Evolutionary conservation across 192 early-diverging fungal species (phyloP).

Genomic region (Coemansia sp.): DNA sequence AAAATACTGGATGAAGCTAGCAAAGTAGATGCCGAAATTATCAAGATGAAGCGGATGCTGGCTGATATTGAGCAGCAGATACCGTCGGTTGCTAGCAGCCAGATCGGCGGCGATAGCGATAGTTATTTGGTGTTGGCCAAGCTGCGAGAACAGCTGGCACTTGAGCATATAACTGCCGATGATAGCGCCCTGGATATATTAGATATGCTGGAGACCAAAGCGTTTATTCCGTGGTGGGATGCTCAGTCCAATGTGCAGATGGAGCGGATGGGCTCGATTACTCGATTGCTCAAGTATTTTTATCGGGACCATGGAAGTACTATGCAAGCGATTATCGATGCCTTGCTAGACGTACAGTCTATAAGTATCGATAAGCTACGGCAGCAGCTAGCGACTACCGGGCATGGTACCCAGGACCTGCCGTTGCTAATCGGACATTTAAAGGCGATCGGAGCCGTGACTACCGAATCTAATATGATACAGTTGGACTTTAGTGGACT

Average conservation of each 20-base stretch:
- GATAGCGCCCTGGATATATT: conserved; percentile 19
- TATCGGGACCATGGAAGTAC: conserved; percentile 50
- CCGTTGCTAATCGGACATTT: conserved; percentile 35
- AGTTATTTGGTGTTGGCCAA: conserved; percentile 31
- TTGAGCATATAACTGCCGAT: conserved; percentile 6
- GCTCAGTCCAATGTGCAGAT: conserved; percentile 22
- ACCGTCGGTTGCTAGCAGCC: conserved; percentile 23
- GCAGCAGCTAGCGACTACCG: conserved; percentile 31
- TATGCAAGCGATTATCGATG: conserved; percentile 46
- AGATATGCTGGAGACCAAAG: conserved; percentile 43
- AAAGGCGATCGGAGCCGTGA: conserved; percentile 35
- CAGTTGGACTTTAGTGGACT: conserved; percentile 47
- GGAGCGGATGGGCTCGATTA: conserved; percentile 27
- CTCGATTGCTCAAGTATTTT: conserved; percentile 41
- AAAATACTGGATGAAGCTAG: conserved; percentile 32
- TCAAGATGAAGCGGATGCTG: conserved; percentile 30
- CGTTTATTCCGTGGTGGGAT: conserved; percentile 54
- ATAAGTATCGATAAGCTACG: conserved; percentile 46
- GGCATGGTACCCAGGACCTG: conserved; percentile 39
- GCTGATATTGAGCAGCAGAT: conserved; percentile 44
- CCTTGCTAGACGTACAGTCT: conserved; percentile 35
- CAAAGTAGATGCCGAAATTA: conserved; percentile 45
- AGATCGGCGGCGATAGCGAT: conserved; percentile 36
- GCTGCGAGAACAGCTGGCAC: conserved; percentile 33
- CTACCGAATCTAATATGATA: conserved; percentile 34